A percentile compares a stretch with the other conserved stretches of the same genome.
Evolutionary conservation across 2,329 filamentous ascomycete species (phyloP).

Genomic region (Shiraia sp.): DNA sequence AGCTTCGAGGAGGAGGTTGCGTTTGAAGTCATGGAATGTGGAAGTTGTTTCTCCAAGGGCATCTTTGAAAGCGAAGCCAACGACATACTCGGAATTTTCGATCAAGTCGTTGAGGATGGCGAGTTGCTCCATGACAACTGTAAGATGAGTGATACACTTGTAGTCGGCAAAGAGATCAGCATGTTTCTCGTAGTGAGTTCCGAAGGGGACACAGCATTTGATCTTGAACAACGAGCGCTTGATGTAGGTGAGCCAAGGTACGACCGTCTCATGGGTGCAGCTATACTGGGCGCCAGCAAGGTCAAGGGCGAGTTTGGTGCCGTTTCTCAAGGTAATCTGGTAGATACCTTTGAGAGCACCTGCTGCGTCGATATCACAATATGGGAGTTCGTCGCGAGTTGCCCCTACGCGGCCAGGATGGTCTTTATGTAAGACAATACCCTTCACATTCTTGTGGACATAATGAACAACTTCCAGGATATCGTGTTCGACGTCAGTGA

Average conservation of each 20-base stretch:
- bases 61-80: constrained; percentile 7
- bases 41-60: not conserved
- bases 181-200: constrained; percentile 12
- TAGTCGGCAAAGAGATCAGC: constrained; percentile 7
- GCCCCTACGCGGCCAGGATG: not conserved
- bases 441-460: not conserved
- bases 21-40: not conserved
- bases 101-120: constrained; percentile 9
- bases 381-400: constrained; percentile 9
- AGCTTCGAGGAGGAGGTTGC: not conserved
- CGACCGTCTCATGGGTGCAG: constrained; percentile 6
- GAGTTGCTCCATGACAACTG: constrained; percentile 8
- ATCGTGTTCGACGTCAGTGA: constrained; percentile 14
- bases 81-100: constrained; percentile 3
- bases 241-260: constrained; percentile 12
- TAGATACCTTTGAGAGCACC: constrained; percentile 16
- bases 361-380: constrained; percentile 8
- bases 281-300: constrained; percentile 16
- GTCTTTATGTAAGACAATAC: constrained; percentile 9
- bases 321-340: constrained; percentile 16
- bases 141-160: constrained; percentile 10
- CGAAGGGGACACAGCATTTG: constrained; percentile 14
- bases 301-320: constrained; percentile 15
- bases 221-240: constrained; percentile 4
- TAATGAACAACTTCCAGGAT: constrained; percentile 18